Conservation (phyloP, 2,329 filamentous ascomycete genomes). For the Cladobotryum mycophilum region DNA sequence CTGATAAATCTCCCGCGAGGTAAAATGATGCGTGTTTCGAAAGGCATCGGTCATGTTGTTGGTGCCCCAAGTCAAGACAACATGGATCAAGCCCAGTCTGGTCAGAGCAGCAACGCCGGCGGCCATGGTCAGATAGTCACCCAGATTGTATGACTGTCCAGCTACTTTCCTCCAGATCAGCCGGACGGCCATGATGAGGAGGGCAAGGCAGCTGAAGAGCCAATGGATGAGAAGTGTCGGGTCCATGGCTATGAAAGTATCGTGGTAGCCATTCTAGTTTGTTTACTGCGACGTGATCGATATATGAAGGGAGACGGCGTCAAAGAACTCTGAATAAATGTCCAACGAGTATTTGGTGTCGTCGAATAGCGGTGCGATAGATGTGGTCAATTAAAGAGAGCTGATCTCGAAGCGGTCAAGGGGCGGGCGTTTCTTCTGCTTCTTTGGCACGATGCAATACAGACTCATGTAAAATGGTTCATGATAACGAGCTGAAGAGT, state of each 20-base stretch:
- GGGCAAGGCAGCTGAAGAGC: conserved; percentile 19
- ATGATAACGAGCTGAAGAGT: no score
- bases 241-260: conserved; percentile 5
- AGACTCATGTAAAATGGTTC: no score
- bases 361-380: no score
- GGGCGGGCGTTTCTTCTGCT: no score
- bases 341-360: no score
- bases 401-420: no score
- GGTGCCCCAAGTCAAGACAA: conserved; percentile 31
- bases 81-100: conserved; percentile 24
- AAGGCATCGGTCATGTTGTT: conserved; percentile 24
- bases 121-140: conserved; percentile 30
- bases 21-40: conserved; percentile 21
- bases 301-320: no score
- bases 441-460: no score
- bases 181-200: conserved; percentile 17
- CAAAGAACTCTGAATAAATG: no score
- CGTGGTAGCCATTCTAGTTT: not conserved
- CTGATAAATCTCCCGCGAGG: conserved; percentile 24
- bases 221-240: conserved; percentile 19
- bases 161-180: conserved; percentile 16
- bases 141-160: conserved; percentile 15
- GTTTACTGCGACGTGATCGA: no score
- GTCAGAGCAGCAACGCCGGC: conserved; percentile 27
- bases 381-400: no score